These are phyloP conservation scores for Corchorus capsularis DNA, from an alignment of 345 rosid genomes.

Conservation along the genomic window DNA sequence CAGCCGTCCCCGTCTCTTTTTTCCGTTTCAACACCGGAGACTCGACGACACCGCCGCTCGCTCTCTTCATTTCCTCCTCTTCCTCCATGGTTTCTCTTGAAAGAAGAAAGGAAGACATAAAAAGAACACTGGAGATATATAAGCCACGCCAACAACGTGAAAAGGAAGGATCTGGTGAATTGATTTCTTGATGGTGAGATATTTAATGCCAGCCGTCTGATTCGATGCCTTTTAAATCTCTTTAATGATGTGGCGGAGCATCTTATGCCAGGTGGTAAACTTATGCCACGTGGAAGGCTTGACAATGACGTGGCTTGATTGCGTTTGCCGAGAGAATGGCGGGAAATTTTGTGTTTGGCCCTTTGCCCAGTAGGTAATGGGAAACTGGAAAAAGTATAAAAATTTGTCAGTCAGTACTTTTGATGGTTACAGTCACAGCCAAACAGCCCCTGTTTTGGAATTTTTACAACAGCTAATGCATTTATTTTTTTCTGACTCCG, in stretches of 20 bases:
- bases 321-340: neutral
- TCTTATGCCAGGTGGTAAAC: neutral
- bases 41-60: neutral
- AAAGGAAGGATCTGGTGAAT: neutral
- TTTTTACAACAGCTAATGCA: neutral
- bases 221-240: neutral
- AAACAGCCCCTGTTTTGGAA: neutral
- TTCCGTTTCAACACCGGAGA: neutral
- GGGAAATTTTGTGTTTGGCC: neutral
- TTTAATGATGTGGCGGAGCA: neutral
- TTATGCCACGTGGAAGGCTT: neutral
- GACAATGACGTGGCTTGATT: neutral
- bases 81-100: neutral
- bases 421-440: neutral
- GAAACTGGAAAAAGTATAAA: neutral
- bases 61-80: slow-evolving; percentile 10
- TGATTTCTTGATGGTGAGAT: neutral
- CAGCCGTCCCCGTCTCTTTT: neutral
- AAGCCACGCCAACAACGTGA: neutral
- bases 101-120: neutral
- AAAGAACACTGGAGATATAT: neutral
- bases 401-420: neutral
- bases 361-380: too few relatives aligned
- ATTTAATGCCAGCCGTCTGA: slow-evolving; percentile 1
- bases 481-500: neutral